phyloP scores from a whole-genome alignment of 176 grass and related monocot species.

The Phragmites australis region DNA sequence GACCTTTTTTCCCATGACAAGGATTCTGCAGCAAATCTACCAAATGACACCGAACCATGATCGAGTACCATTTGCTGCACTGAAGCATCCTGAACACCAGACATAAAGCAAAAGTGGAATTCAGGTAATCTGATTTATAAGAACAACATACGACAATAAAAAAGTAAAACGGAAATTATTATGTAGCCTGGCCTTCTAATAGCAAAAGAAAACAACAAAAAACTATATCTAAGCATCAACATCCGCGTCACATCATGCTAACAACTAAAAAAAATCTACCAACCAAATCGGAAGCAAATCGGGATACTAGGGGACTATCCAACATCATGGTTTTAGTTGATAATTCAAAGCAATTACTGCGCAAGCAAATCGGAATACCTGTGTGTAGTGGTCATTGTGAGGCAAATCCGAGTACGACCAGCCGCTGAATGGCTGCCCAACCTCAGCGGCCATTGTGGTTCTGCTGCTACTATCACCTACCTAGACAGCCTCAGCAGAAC shows the following conservation, averaged over 20 bases:
- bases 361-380: conserved; percentile 25
- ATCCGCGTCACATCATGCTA: neutral
- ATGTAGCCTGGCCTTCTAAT: neutral
- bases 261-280: neutral
- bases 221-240: conserved; percentile 5
- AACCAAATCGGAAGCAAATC: no score
- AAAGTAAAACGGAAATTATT: no score
- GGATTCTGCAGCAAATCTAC: conserved; percentile 65
- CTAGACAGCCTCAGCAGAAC: conserved; percentile 11
- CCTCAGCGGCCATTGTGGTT: conserved; percentile 58
- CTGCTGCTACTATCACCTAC: neutral
- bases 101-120: neutral
- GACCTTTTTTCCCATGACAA: conserved; percentile 86
- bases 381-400: conserved; percentile 28
- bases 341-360: neutral
- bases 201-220: neutral
- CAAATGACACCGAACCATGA: conserved; percentile 82
- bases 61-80: conserved; percentile 64
- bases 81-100: conserved; percentile 46
- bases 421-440: conserved; percentile 46
- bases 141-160: neutral
- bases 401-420: conserved; percentile 50
- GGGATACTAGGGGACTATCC: neutral
- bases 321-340: neutral
- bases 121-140: neutral